Evolutionary conservation across 1,139 yeast genomes (phyloP), one percentile per base, ranked within the genome.

Genomic region (Diutina scorzettiae): DNA sequence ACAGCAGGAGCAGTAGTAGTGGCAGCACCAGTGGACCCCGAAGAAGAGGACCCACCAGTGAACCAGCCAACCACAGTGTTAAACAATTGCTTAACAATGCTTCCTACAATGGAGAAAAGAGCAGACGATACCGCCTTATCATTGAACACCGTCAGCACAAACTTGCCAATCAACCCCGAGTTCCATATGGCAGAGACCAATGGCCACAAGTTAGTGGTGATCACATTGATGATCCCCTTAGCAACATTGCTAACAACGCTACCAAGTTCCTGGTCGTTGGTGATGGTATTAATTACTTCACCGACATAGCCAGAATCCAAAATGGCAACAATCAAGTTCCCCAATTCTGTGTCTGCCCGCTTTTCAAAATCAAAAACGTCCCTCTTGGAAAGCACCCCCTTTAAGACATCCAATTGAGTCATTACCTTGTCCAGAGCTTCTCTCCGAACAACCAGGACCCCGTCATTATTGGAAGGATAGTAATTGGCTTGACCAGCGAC

Each of bases 151-250:
- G 17, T 14, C 14, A n/a, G 19, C 28, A 34, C 23, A 20, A 23
- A 19, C 28, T 34, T 34, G 17, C 39, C 39, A 8, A 34, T 23
- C 12, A 34, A 23, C 11, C 39, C 39, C 28, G 39, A 34, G 39
- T 34, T 34, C 39, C 39, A 34, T 27, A 34, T 34, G 12, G 39
- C 39, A 19, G n/a, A 14, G 19, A 34, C 12, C 27, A 34, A 23
- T 3, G 27, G 28, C 39, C 39, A 34, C 20, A 23, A 21, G 39
- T 34, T 34, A 7, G 5, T 5, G 29, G 23, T 20, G 6, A 34
- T 28, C 20, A 28, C 14, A n/a, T 23, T 23, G 19, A 34, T 19
- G 7, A 34, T 34, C 8, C 39, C 39, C 39, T 23, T 21, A n/a
- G 39, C 39, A 9, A 34, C 16, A 20, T 18, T 16, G 12, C 20